Conservation (phyloP, 164 flowering plant genomes). For the Akebia trifoliata region DNA sequence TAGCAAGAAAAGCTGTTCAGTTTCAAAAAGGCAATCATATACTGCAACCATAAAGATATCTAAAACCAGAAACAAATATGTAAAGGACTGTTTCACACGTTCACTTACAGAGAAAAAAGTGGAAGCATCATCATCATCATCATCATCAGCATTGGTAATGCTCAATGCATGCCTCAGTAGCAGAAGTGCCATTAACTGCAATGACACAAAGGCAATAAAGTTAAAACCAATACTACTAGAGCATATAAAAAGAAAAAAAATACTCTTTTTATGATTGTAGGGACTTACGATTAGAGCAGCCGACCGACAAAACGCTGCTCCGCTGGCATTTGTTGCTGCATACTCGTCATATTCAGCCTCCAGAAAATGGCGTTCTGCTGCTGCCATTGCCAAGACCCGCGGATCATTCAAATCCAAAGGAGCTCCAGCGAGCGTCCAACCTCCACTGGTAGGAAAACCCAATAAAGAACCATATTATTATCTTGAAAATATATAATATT, state of each 20-base stretch:
- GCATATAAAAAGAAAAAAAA: no score
- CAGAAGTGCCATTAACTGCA: slow-evolving; percentile 72
- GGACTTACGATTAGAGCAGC: slow-evolving; percentile 73
- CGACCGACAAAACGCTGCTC: slow-evolving; percentile 89
- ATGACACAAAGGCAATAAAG: slow-evolving; percentile 6
- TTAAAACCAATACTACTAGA: no score
- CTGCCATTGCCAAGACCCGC: slow-evolving; percentile 85
- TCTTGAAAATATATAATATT: neutral
- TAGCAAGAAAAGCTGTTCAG: slow-evolving; percentile 71
- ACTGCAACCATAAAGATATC: slow-evolving; percentile 2
- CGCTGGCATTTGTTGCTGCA: slow-evolving; percentile 66
- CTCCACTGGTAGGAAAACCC: slow-evolving; percentile 56
- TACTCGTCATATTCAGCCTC: slow-evolving; percentile 85
- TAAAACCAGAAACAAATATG: neutral
- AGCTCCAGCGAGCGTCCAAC: slow-evolving; percentile 80
- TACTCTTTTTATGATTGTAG: no score
- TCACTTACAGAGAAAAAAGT: slow-evolving; percentile 78
- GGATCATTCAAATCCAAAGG: slow-evolving; percentile 74
- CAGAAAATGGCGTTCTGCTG: slow-evolving; percentile 67
- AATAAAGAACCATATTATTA: neutral
- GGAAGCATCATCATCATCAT: no score
- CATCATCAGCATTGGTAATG: slow-evolving; percentile 46
- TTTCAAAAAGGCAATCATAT: neutral
- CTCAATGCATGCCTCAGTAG: slow-evolving; percentile 67
- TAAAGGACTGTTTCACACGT: no score